These are phyloP conservation scores for Arthrinium puccinioides DNA, from an alignment of 2,329 filamentous ascomycete species.

Conservation along the genomic window DNA sequence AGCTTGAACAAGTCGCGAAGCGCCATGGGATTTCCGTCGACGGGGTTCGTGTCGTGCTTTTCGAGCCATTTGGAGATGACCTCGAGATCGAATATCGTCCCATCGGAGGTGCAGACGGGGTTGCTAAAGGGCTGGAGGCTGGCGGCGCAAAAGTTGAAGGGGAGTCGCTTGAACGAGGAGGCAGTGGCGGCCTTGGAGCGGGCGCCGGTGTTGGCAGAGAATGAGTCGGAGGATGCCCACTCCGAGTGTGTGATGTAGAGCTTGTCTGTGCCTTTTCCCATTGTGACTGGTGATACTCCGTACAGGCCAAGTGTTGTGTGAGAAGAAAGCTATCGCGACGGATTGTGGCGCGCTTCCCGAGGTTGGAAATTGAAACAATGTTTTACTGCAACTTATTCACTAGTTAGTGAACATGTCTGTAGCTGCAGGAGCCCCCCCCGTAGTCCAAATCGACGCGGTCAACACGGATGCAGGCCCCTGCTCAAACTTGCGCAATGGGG, in stretches of 20 bases:
- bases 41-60: constrained; percentile 87
- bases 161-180: constrained; percentile 71
- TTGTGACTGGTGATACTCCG: too few relatives aligned
- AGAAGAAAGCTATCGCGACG: too few relatives aligned
- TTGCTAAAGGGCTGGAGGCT: constrained; percentile 93
- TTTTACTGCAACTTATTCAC: too few relatives aligned
- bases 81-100: constrained; percentile 91
- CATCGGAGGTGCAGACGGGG: constrained; percentile 81
- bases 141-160: constrained; percentile 96
- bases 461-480: too few relatives aligned
- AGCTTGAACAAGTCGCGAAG: constrained; percentile 82
- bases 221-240: constrained; percentile 89
- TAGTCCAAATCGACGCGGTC: too few relatives aligned
- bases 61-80: constrained; percentile 92
- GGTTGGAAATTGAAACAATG: too few relatives aligned
- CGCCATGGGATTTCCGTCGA: constrained; percentile 72
- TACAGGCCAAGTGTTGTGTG: too few relatives aligned
- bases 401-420: too few relatives aligned
- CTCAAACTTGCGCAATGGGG: too few relatives aligned
- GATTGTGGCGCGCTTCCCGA: too few relatives aligned
- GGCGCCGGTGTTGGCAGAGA: constrained; percentile 68
- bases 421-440: too few relatives aligned
- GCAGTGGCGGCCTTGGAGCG: constrained; percentile 48
- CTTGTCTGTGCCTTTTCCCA: constrained; percentile 51
- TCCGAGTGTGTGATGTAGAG: constrained; percentile 88